phyloP scores from a whole-genome alignment of 495 filamentous ascomycete genomes.

The Clohesyomyces aquaticus region DNA sequence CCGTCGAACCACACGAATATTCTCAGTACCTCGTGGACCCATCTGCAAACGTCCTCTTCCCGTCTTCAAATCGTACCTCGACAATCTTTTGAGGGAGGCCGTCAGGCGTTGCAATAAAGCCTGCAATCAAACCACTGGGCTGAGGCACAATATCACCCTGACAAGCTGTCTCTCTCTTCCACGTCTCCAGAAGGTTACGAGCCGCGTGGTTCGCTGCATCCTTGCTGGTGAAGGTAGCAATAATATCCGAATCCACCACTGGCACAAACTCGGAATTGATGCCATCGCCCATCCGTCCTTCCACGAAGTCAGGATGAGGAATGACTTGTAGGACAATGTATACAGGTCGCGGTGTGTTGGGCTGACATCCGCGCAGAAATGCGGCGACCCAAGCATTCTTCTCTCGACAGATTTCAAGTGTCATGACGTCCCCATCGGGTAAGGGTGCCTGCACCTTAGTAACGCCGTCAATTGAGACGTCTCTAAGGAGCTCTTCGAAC shows the following conservation, averaged over 20 bases:
- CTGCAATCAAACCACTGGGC: not conserved
- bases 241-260: not conserved
- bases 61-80: not conserved
- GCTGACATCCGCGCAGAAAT: not conserved
- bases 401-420: conserved; percentile 3
- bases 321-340: too few relatives aligned
- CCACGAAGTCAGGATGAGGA: too few relatives aligned
- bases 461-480: not conserved
- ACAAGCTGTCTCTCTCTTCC: not conserved
- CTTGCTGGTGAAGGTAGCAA: not conserved
- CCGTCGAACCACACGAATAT: not conserved
- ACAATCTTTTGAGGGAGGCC: not conserved
- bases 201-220: conserved; percentile 2
- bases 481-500: not conserved
- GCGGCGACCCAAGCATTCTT: not conserved
- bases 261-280: not conserved
- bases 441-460: not conserved
- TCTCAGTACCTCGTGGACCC: not conserved
- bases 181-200: not conserved
- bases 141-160: not conserved
- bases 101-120: not conserved
- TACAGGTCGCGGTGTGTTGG: too few relatives aligned
- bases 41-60: not conserved
- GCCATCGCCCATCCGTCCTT: too few relatives aligned
- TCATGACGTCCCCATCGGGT: conserved; percentile 1